Percentiles rank a stretch among this genome's conserved stretches.
Evolutionary conservation across 805 yeast species (phyloP).

Genomic region (Ogataea ramenticola): DNA sequence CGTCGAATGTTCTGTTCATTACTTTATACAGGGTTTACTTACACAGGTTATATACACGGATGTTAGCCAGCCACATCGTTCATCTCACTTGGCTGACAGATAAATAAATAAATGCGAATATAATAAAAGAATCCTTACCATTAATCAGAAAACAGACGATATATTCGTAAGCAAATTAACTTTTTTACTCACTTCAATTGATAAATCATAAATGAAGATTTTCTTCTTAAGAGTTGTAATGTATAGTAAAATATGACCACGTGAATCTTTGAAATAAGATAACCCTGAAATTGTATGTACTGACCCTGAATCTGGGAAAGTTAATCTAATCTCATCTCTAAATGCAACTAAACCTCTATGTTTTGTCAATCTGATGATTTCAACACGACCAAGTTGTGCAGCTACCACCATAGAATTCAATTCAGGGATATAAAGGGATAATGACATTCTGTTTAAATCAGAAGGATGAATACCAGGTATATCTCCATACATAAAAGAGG

Average conservation of each 20-base stretch:
- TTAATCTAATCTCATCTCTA: slow-evolving; percentile 38
- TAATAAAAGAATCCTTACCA: too few relatives aligned
- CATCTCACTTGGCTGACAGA: too few relatives aligned
- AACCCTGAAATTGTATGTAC: slow-evolving; percentile 11
- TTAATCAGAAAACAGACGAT: too few relatives aligned
- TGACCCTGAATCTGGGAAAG: slow-evolving; percentile 14
- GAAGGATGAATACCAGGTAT: slow-evolving; percentile 2
- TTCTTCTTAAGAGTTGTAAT: slow-evolving; percentile 21
- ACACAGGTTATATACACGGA: too few relatives aligned
- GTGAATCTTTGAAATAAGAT: slow-evolving; percentile 6
- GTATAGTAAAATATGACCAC: slow-evolving; percentile 10
- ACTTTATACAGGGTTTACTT: too few relatives aligned
- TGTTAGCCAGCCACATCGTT: too few relatives aligned
- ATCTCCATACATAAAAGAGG: slow-evolving; percentile 32
- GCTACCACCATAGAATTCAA: slow-evolving; percentile 33
- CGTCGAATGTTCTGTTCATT: too few relatives aligned
- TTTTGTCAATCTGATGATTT: slow-evolving; percentile 34
- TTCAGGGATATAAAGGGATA: slow-evolving; percentile 29
- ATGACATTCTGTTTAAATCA: slow-evolving; percentile 20
- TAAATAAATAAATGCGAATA: too few relatives aligned
- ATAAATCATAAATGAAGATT: slow-evolving; percentile 17
- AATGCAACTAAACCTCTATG: slow-evolving; percentile 34
- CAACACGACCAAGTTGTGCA: slow-evolving; percentile 36
- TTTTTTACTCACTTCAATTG: background rate
- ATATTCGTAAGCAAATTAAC: background rate